These are phyloP conservation scores for Rubroshorea leprosula DNA, from an alignment of 345 rosid genomes.

Conservation along the genomic window DNA sequence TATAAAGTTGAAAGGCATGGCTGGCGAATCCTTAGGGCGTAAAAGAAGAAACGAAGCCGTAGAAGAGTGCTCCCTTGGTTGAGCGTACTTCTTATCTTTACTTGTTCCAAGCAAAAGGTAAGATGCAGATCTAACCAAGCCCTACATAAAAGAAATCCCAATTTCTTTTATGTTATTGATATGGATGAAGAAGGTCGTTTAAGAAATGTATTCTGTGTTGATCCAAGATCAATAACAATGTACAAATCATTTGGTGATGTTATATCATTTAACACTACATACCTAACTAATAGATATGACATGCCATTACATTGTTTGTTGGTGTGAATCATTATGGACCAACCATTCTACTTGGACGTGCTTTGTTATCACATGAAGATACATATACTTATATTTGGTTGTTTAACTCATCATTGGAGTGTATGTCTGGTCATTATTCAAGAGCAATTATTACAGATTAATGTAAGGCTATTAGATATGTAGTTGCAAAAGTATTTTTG, in stretches of 20 bases:
- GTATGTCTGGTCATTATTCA: no score
- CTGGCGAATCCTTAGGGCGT: conserved; percentile 30
- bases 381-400: no score
- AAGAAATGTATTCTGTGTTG: background rate
- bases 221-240: background rate
- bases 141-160: background rate
- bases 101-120: conserved; percentile 10
- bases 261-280: background rate
- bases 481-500: no score
- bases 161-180: background rate
- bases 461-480: no score
- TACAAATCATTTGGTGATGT: background rate
- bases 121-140: conserved; percentile 22
- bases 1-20: conserved; percentile 30
- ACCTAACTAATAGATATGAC: background rate
- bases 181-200: background rate
- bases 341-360: background rate
- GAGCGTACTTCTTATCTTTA: conserved; percentile 17
- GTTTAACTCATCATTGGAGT: no score
- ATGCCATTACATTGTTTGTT: background rate
- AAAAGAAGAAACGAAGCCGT: conserved; percentile 65
- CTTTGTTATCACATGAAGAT: background rate
- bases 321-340: background rate
- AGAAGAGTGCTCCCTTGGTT: conserved; percentile 47
- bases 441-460: no score